Conservation (phyloP, 2,329 filamentous ascomycete species). For the Plenodomus lindquistii region DNA sequence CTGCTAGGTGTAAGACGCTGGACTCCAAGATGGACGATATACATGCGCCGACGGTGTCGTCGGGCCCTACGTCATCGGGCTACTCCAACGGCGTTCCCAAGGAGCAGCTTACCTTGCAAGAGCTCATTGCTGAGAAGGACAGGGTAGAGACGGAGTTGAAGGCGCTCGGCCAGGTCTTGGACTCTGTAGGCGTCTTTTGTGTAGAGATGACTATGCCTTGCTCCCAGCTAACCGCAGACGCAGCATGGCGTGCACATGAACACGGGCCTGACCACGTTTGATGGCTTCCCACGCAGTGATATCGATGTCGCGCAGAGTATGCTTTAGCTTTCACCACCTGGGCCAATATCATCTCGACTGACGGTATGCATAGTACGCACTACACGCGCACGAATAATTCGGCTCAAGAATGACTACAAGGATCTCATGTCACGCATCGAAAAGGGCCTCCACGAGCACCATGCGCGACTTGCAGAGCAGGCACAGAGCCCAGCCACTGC, state of each 20-base stretch:
- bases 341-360: constrained; percentile 7
- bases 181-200: constrained; percentile 75
- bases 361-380: constrained; percentile 71
- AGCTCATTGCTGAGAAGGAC: constrained; percentile 84
- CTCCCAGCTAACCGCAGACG: constrained; percentile 19
- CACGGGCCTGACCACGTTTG: constrained; percentile 80
- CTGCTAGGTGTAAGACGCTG: neutral
- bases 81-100: constrained; percentile 64
- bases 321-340: constrained; percentile 16
- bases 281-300: constrained; percentile 91
- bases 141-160: constrained; percentile 83
- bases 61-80: constrained; percentile 70
- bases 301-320: constrained; percentile 93
- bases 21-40: constrained; percentile 53
- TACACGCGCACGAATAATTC: constrained; percentile 87
- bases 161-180: constrained; percentile 82
- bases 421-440: constrained; percentile 83
- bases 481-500: constrained; percentile 41
- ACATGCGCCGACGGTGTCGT: constrained; percentile 72
- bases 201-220: neutral
- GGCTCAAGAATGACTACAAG: constrained; percentile 91
- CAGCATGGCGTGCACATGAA: constrained; percentile 94
- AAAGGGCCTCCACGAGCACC: constrained; percentile 83
- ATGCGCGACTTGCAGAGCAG: constrained; percentile 67
- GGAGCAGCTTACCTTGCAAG: constrained; percentile 69